phyloP scores from a whole-genome alignment of 1,139 yeast species.

The Geotrichum klebahnii region DNA sequence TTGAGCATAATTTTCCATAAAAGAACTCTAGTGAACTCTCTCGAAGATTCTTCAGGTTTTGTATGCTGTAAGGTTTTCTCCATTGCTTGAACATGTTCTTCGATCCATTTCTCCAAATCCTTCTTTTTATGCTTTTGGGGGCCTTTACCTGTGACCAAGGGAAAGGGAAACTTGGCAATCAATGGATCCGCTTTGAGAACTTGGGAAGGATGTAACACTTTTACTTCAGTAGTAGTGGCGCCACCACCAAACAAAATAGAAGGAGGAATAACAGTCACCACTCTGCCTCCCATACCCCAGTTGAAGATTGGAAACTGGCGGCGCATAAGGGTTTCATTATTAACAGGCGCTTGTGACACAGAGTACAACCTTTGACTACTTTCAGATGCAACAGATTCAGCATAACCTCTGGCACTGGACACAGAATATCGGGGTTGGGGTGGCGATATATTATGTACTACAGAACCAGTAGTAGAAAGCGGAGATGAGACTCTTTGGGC shows the following conservation, averaged over 20 bases:
- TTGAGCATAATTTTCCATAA: slow-evolving; percentile 36
- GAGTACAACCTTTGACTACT: neutral
- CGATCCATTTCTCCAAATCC: slow-evolving; percentile 62
- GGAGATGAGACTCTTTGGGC: neutral
- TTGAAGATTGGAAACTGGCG: slow-evolving; percentile 76
- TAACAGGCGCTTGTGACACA: slow-evolving; percentile 23
- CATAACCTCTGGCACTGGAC: neutral
- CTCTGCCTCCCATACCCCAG: slow-evolving; percentile 56
- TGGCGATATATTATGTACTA: neutral
- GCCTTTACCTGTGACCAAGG: slow-evolving; percentile 43
- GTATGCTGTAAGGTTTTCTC: slow-evolving; percentile 21
- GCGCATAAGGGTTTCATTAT: slow-evolving; percentile 35
- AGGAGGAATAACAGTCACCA: slow-evolving; percentile 48
- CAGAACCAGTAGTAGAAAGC: neutral
- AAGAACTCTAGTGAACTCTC: slow-evolving; percentile 28
- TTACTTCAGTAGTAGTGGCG: slow-evolving; percentile 32
- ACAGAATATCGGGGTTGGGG: neutral
- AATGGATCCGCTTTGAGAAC: slow-evolving; percentile 36
- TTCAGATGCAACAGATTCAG: neutral
- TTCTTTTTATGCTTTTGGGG: slow-evolving; percentile 52
- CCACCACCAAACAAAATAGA: slow-evolving; percentile 35
- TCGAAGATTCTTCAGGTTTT: slow-evolving; percentile 19
- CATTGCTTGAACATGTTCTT: slow-evolving; percentile 23
- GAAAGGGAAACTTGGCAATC: slow-evolving; percentile 56
- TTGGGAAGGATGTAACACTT: slow-evolving; percentile 31